phyloP scores from a whole-genome alignment of 495 filamentous ascomycete genomes.

The Talaromyces liani region DNA sequence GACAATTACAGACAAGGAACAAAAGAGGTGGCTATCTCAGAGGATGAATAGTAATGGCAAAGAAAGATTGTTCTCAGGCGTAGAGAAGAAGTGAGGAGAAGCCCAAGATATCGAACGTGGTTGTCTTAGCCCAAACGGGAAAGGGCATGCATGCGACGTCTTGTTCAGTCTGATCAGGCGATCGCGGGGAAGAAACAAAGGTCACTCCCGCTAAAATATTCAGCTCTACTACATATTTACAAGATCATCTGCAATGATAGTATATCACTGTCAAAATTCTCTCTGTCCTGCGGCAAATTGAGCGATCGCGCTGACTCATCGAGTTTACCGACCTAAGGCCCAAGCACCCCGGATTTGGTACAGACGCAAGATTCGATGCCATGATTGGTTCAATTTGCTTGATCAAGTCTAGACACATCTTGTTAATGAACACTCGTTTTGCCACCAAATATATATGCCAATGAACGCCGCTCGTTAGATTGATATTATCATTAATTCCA shows the following conservation, averaged over 20 bases:
- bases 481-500: constrained; percentile 2
- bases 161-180: constrained; percentile 28
- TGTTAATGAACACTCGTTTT: not conserved
- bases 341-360: not conserved
- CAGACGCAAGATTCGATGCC: not conserved
- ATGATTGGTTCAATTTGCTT: constrained; percentile 1
- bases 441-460: not conserved
- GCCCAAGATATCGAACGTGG: constrained; percentile 1
- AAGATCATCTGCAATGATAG: not conserved
- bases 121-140: constrained; percentile 18
- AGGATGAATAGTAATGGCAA: constrained; percentile 10
- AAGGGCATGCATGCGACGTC: constrained; percentile 11
- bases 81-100: constrained; percentile 13
- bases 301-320: not conserved
- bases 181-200: constrained; percentile 31
- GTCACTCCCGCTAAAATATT: not conserved
- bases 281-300: not conserved
- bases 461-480: constrained; percentile 3
- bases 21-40: constrained; percentile 11
- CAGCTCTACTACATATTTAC: not conserved
- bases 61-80: constrained; percentile 13
- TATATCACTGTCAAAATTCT: not conserved
- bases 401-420: not conserved
- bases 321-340: not conserved
- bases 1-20: not conserved